Conservation (phyloP, 1,284 basidiomycete genomes). For the Rhizoctonia solani region DNA sequence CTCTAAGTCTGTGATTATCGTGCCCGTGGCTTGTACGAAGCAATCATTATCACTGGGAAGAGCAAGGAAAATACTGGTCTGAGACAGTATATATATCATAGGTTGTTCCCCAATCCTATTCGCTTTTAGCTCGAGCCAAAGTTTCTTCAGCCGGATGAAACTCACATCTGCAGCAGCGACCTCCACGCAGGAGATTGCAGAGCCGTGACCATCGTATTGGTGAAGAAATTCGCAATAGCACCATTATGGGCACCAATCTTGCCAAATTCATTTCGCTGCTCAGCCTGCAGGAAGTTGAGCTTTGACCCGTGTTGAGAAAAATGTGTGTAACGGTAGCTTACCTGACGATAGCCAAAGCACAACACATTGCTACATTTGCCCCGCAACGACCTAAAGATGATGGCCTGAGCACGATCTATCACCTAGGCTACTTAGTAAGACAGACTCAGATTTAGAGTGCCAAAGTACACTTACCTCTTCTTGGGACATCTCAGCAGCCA, state of each 20-base stretch:
- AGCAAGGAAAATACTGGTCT: slow-evolving; percentile 71
- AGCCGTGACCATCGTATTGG: slow-evolving; percentile 74
- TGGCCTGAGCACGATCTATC: slow-evolving; percentile 61
- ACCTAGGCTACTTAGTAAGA: slow-evolving; percentile 49
- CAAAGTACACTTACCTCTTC: slow-evolving; percentile 8
- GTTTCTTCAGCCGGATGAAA: too few relatives aligned
- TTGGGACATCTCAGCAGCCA: slow-evolving; percentile 14
- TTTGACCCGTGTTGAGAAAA: background rate
- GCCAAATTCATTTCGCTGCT: slow-evolving; percentile 42
- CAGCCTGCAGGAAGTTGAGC: slow-evolving; percentile 40
- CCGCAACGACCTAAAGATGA: slow-evolving; percentile 52
- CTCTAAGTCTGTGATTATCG: slow-evolving; percentile 58
- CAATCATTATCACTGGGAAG: slow-evolving; percentile 69
- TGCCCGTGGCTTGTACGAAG: slow-evolving; percentile 76
- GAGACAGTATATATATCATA: slow-evolving; percentile 73
- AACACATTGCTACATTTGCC: slow-evolving; percentile 58
- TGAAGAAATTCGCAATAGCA: slow-evolving; percentile 61
- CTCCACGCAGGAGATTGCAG: slow-evolving; percentile 72
- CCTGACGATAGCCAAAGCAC: slow-evolving; percentile 65
- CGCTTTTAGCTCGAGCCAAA: too few relatives aligned
- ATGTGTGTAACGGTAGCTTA: slow-evolving; percentile 44
- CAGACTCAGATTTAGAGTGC: background rate
- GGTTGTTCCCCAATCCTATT: slow-evolving; percentile 68
- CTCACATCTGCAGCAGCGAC: slow-evolving; percentile 61
- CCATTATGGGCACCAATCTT: slow-evolving; percentile 44